Evolutionary conservation across 1,284 basidiomycete genomes (phyloP), one percentile per base, ranked within the genome.

Genomic region (Neonothopanus nambi): DNA sequence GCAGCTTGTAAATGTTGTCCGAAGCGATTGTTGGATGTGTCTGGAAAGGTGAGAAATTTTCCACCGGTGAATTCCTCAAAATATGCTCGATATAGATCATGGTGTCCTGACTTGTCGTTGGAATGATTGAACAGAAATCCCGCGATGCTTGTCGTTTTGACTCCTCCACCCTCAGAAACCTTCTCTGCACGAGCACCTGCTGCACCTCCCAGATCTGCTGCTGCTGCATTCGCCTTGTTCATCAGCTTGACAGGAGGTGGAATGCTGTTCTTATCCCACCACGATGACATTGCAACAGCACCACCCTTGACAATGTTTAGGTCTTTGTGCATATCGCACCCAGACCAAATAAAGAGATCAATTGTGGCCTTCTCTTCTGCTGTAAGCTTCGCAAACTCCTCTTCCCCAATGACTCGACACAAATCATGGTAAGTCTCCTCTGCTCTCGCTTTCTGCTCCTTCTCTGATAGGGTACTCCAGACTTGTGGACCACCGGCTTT

Each of bases 311-410:
- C 59, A 0, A 58, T 44, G 43, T 73, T 73, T 12, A 70, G 40
- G n/a, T 72, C 67, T 46, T 74, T 72, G 55, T 74, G 71, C 69
- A 72, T 72, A 8, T 57, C 61, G 45, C 70, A 73, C 0, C 70
- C 69, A 0, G 58, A 57, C 59, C 65, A 67, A 8, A 70, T 38
- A 47, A 67, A 70, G 8, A 65, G 51, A 23, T 61, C 44, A 0
- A 64, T 44, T 0, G 46, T 51, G 6, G 37, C 55, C 38, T 61
- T 49, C 37, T 64, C 54, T 3, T 57, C 59, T 0, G 47, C 48
- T 0, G 61, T 51, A 5, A 68, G 56, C 9, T 41, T 43, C 8
- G 39, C 44, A 41, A 51, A 63, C 5, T 37, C 55, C 15, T 56
- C 35, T 21, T 61, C n/a, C 0, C 61, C 63, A 37, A 65, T n/a